A percentile compares a stretch with the other conserved stretches of the same genome.
These are phyloP conservation scores for Lagenaria siceraria DNA, from an alignment of 306 rosid species.

Conservation along the genomic window DNA sequence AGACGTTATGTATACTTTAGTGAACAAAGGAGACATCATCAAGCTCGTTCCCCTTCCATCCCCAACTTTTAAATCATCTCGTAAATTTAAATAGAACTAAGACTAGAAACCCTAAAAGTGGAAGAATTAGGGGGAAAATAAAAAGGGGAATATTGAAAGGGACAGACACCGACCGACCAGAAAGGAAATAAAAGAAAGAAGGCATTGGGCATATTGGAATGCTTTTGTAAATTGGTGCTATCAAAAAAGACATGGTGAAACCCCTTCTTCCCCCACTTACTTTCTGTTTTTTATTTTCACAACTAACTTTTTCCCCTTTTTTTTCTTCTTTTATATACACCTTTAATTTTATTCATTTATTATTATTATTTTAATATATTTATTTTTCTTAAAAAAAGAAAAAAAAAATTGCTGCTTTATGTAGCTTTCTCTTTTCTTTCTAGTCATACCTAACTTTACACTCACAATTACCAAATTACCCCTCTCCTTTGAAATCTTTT, in stretches of 20 bases:
- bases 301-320: background rate
- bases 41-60: too few species aligned
- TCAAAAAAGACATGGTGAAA: background rate
- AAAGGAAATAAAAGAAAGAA: background rate
- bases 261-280: background rate
- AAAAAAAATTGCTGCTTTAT: background rate
- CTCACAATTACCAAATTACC: background rate
- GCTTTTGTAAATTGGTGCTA: background rate
- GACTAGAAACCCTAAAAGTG: background rate
- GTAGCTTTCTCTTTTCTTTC: background rate
- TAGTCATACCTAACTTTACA: slow-evolving; percentile 1
- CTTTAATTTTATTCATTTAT: background rate
- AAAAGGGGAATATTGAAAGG: background rate
- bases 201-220: background rate
- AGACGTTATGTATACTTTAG: too few species aligned
- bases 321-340: background rate
- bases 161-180: background rate
- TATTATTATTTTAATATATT: background rate
- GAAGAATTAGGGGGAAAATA: background rate
- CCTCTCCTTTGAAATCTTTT: background rate
- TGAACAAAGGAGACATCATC: too few species aligned
- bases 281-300: background rate
- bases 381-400: background rate
- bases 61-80: background rate
- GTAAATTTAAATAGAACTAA: too few species aligned